phyloP scores from a whole-genome alignment of 2,329 filamentous ascomycete species.

The Helminthosporium solani region DNA sequence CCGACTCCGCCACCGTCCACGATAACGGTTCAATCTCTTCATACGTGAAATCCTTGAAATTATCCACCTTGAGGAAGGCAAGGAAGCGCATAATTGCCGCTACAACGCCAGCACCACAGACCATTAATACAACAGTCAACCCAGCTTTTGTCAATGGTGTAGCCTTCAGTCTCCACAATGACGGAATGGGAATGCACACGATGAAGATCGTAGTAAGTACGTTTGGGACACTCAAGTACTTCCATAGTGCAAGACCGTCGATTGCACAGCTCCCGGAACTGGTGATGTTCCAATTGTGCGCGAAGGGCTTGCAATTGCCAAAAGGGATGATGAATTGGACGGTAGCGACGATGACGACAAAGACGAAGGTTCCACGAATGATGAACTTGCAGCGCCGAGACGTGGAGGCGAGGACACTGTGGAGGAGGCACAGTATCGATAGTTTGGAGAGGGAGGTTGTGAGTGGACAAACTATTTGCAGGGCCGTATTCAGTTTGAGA shows the following conservation, averaged over 20 bases:
- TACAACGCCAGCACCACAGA: slow-evolving; percentile 16
- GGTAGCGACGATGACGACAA: slow-evolving; percentile 16
- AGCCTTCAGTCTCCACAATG: slow-evolving; percentile 17
- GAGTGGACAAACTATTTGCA: slow-evolving; percentile 24
- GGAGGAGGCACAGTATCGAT: slow-evolving; percentile 16
- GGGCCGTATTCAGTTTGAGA: slow-evolving; percentile 15
- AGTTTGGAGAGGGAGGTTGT: slow-evolving; percentile 25
- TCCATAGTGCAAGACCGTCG: slow-evolving; percentile 15
- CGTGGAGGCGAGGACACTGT: slow-evolving; percentile 15
- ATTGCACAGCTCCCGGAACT: slow-evolving; percentile 13
- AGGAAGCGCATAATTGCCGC: slow-evolving; percentile 21
- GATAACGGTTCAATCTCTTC: slow-evolving; percentile 17
- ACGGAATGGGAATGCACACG: slow-evolving; percentile 17
- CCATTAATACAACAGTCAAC: slow-evolving; percentile 12
- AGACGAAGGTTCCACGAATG: slow-evolving; percentile 16
- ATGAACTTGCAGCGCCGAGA: slow-evolving; percentile 8
- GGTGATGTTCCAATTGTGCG: slow-evolving; percentile 13
- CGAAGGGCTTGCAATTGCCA: slow-evolving; percentile 24
- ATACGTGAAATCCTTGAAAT: slow-evolving; percentile 21
- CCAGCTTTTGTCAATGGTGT: slow-evolving; percentile 13
- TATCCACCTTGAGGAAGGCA: slow-evolving; percentile 14
- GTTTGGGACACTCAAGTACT: slow-evolving; percentile 22
- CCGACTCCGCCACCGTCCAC: slow-evolving; percentile 25
- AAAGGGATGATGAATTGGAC: slow-evolving; percentile 24
- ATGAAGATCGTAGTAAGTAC: slow-evolving; percentile 20